Percentiles rank a stretch among this genome's conserved stretches.
phyloP scores from a whole-genome alignment of 768 basidiomycete genomes.

The Rhizopogon roseolus region DNA sequence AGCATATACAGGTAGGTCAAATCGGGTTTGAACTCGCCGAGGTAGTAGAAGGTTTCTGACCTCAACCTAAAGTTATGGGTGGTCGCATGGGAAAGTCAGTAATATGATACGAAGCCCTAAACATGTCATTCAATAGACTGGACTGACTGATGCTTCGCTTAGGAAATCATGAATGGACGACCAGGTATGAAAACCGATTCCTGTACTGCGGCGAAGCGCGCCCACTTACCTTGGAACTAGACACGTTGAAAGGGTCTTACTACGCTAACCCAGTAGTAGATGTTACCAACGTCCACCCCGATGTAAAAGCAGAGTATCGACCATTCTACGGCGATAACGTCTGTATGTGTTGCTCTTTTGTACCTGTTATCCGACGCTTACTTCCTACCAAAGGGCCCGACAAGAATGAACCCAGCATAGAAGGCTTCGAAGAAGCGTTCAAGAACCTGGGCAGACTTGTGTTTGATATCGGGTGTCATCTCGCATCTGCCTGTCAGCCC shows the following conservation, averaged over 20 bases:
- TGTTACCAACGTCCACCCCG: slow-evolving; percentile 51
- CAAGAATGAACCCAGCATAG: slow-evolving; percentile 49
- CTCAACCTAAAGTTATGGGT: slow-evolving; percentile 67
- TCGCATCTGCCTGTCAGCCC: slow-evolving; percentile 86
- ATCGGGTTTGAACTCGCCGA: background rate
- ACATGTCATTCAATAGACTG: background rate
- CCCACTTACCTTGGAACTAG: slow-evolving; percentile 31
- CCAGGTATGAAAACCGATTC: slow-evolving; percentile 44
- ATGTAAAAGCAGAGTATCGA: slow-evolving; percentile 53
- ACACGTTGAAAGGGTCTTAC: slow-evolving; percentile 87
- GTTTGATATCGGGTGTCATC: slow-evolving; percentile 73
- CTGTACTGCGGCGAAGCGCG: background rate
- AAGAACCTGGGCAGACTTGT: slow-evolving; percentile 82
- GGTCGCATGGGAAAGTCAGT: slow-evolving; percentile 90
- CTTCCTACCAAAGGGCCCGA: slow-evolving; percentile 50
- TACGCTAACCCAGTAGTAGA: slow-evolving; percentile 83
- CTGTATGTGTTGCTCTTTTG: slow-evolving; percentile 43
- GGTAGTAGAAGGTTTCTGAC: background rate
- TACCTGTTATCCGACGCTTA: background rate
- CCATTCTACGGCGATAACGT: slow-evolving; percentile 90
- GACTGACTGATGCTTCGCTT: background rate
- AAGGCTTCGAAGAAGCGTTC: slow-evolving; percentile 85
- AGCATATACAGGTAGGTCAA: slow-evolving; percentile 68
- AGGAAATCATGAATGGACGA: slow-evolving; percentile 97
- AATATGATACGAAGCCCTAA: background rate